Evolutionary conservation across 345 rosid genomes (phyloP).

Genomic region (Acer campestre): DNA sequence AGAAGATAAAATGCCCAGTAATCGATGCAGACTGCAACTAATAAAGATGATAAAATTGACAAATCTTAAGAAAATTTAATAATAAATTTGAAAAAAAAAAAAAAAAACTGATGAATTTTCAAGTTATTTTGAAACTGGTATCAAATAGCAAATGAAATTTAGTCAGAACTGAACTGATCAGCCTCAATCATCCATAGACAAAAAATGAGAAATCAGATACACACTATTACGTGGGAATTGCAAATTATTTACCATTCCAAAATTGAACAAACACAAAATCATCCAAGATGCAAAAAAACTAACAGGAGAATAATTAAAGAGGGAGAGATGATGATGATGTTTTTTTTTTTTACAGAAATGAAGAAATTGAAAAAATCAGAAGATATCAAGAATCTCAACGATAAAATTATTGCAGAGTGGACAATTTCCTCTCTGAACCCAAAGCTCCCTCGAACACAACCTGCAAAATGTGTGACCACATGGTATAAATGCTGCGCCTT

Average conservation of each 20-base stretch:
- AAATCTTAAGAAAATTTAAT: no score
- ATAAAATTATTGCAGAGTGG: slow-evolving; percentile 86
- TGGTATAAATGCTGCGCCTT: slow-evolving; percentile 83
- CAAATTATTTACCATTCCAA: not conserved
- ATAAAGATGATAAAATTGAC: no score
- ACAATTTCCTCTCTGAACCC: slow-evolving; percentile 86
- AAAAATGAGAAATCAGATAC: not conserved
- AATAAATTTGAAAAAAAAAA: no score
- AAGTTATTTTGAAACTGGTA: no score
- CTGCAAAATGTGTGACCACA: slow-evolving; percentile 95
- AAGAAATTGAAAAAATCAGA: slow-evolving; percentile 32
- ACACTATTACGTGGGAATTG: not conserved
- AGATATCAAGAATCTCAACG: slow-evolving; percentile 82
- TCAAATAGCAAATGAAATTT: not conserved
- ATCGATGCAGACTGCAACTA: no score
- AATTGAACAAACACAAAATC: not conserved
- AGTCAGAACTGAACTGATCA: not conserved
- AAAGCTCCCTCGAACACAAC: slow-evolving; percentile 90
- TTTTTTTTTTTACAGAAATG: slow-evolving; percentile 4
- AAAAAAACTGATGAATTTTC: not conserved
- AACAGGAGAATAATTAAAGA: not conserved
- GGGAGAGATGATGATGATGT: not conserved
- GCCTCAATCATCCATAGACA: not conserved
- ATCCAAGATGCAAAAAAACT: not conserved
- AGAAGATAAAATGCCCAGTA: no score